phyloP scores from a whole-genome alignment of 805 yeast genomes.

The Saturnispora sekii region DNA sequence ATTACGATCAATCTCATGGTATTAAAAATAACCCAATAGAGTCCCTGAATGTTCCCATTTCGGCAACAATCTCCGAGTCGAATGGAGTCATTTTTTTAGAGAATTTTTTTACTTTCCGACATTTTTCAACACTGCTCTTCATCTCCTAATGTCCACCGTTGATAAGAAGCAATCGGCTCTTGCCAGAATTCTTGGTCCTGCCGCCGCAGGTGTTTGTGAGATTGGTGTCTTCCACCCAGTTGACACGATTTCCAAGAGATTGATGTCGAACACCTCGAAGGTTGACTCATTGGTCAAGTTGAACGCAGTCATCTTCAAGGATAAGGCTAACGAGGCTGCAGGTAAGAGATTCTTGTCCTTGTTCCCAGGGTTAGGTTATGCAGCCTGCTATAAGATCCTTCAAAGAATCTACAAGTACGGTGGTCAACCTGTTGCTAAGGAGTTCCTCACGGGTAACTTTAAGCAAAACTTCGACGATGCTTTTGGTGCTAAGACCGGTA shows the following conservation, averaged over 20 bases:
- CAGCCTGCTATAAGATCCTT: slow-evolving; percentile 91
- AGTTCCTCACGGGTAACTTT: slow-evolving; percentile 71
- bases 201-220: slow-evolving; percentile 95
- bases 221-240: slow-evolving; percentile 97
- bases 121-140: background rate
- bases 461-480: slow-evolving; percentile 56
- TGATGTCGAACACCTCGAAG: slow-evolving; percentile 72
- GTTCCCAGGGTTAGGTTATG: slow-evolving; percentile 97
- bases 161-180: slow-evolving; percentile 82
- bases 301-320: slow-evolving; percentile 80
- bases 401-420: slow-evolving; percentile 99
- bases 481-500: slow-evolving; percentile 92
- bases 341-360: slow-evolving; percentile 68
- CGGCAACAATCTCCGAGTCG: no score
- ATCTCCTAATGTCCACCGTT: slow-evolving; percentile 18
- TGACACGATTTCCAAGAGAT: slow-evolving; percentile 94
- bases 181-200: slow-evolving; percentile 95
- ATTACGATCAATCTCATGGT: no score
- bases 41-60: no score
- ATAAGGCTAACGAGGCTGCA: slow-evolving; percentile 63
- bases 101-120: background rate
- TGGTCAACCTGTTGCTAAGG: slow-evolving; percentile 98
- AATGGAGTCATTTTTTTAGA: slow-evolving; percentile 1
- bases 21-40: no score
- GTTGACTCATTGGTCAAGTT: slow-evolving; percentile 56